Evolutionary conservation across 1,284 basidiomycete genomes (phyloP), one percentile per base, ranked within the genome.

Genomic region (Trichosporon coremiiforme): DNA sequence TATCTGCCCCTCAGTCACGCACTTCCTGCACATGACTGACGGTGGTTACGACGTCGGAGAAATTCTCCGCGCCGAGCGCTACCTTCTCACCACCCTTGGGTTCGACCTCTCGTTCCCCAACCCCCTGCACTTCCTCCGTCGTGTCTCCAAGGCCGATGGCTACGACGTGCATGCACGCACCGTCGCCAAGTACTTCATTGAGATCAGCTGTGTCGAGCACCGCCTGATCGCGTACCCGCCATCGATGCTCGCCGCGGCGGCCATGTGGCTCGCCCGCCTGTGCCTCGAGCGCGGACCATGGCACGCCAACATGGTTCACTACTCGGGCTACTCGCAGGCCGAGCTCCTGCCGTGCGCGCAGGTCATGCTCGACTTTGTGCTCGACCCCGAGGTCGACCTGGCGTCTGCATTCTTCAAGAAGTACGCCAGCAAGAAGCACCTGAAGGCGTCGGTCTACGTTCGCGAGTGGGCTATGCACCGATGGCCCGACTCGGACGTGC

Each of bases 101-200:
- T 99, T 94, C 88, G 93, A 97, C 82, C 80, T 98, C 73, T 90
- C 90, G 76, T 97, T 92, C 81, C 94, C 95, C 53, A 96, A 93
- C 81, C 95, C 95, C 1, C 91, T 98, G 79, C 91, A 96, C 83
- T 98, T 92, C 84, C 86, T 98, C 66, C 87, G 95, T 45, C 88
- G 95, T 64, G 90, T 95, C 71, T 95, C 93, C 84, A 99, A 98
- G 84, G 97, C 96, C 3, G 97, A 99, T 78, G 91, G 93, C 71
- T 98, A 96, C 82, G 93, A 98, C 79, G 89, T 94, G 67, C 91
- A 95, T 80, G 91, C 90, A 31, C 87, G 95, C 69, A 98, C 95
- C 0, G 87, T 98, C 10, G 95, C 90, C 66, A 99, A 98, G 83
- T 98, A 93, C 83, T 87, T 97, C 64, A 86, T 97, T 76, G 96